Percentiles rank a stretch among this genome's conserved stretches.
phyloP scores from a whole-genome alignment of 2,329 filamentous ascomycete species.

The Pseudomassariella vexata region DNA sequence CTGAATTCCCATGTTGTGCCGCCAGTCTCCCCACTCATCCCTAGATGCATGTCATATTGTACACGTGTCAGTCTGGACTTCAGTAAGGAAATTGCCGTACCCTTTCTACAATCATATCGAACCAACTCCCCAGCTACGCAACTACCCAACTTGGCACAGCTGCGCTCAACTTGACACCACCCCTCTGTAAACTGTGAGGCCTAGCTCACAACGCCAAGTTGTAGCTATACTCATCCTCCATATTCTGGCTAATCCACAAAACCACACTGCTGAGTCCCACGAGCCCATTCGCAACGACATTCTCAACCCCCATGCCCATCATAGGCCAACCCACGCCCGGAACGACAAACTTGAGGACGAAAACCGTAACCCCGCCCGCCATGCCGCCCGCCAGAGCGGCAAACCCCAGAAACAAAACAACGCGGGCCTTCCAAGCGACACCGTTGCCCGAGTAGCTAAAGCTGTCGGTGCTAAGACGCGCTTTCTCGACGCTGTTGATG shows the following conservation, averaged over 20 bases:
- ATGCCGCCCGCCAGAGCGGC: constrained; percentile 60
- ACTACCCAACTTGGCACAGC: neutral
- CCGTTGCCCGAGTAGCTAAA: constrained; percentile 58
- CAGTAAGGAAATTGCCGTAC: neutral
- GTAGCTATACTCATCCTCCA: constrained; percentile 68
- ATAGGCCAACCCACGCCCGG: constrained; percentile 52
- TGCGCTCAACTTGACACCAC: neutral
- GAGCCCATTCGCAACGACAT: constrained; percentile 58
- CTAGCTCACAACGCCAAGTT: constrained; percentile 53
- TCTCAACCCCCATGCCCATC: constrained; percentile 59
- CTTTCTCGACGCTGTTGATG: constrained; percentile 66
- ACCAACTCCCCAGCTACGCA: neutral
- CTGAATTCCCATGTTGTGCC: neutral
- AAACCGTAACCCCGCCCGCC: constrained; percentile 63
- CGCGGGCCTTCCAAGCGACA: constrained; percentile 63
- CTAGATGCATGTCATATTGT: constrained; percentile 3
- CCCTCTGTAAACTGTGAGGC: too few relatives aligned
- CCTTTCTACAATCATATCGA: neutral
- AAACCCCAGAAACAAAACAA: constrained; percentile 63
- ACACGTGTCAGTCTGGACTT: neutral
- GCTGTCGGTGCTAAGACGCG: constrained; percentile 56
- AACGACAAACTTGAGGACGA: constrained; percentile 61
- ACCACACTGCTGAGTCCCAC: constrained; percentile 59
- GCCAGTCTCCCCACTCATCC: constrained; percentile 1
- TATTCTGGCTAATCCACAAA: constrained; percentile 65